phyloP scores from a whole-genome alignment of 106 monocot genomes.

The Platanthera zijinensis region DNA sequence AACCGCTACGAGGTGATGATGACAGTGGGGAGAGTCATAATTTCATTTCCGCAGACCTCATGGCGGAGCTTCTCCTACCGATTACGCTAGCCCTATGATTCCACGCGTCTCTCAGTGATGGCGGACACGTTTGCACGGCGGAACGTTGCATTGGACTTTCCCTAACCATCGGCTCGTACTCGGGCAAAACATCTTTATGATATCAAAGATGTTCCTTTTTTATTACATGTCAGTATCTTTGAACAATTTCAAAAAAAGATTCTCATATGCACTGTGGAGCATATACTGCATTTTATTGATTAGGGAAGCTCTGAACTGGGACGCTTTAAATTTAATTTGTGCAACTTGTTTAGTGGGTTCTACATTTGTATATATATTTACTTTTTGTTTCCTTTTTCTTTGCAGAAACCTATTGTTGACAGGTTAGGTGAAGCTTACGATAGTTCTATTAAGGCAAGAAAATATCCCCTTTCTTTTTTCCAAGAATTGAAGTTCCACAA shows the following conservation, averaged over 20 bases:
- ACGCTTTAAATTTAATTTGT: neutral
- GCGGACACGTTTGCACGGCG: too few relatives aligned
- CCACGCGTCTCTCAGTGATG: too few relatives aligned
- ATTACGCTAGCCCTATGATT: too few relatives aligned
- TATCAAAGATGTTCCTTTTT: too few relatives aligned
- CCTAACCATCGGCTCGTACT: too few relatives aligned
- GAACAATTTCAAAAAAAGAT: neutral
- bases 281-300: neutral
- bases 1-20: too few relatives aligned
- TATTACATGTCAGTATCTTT: neutral
- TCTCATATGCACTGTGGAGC: neutral
- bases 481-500: neutral
- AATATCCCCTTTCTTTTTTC: slow-evolving; percentile 2
- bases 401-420: slow-evolving; percentile 92
- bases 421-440: slow-evolving; percentile 80
- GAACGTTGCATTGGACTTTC: too few relatives aligned
- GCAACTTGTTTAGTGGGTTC: neutral
- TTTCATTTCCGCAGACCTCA: too few relatives aligned
- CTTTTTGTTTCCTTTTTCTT: slow-evolving; percentile 8
- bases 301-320: neutral
- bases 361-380: neutral
- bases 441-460: slow-evolving; percentile 66
- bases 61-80: too few relatives aligned
- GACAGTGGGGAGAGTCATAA: too few relatives aligned
- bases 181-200: too few relatives aligned